Evolutionary conservation across 2,329 filamentous ascomycete genomes (phyloP), one percentile per base, ranked within the genome.

Genomic region (Pseudonectria buxi): DNA sequence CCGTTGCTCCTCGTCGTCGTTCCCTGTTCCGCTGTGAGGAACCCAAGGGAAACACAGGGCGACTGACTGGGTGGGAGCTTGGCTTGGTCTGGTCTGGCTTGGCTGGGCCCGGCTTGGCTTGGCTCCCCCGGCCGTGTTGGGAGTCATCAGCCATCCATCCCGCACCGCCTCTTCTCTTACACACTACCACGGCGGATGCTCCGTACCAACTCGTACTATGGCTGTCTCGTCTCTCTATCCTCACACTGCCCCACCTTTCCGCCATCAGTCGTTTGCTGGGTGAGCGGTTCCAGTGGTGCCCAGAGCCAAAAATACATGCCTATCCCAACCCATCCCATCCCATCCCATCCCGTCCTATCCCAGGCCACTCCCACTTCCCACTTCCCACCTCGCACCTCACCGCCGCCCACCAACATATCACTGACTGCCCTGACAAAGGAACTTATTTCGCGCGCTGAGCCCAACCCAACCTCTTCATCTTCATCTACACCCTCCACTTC

Each of bases 361-460:
- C 43, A n/a, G 26, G 14, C 6, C 18, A 10, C 15, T 14, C 28
- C 28, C 15, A 27, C 32, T 32, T 37, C 32, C 30, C 26, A 33
- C 35, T 31, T 30, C 40, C 36, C 37, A 31, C 33, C 28, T 26
- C 28, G 30, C 28, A 30, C 14, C 51, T 43, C 47, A 46, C 46
- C 47, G 46, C 46, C 42, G 45, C 48, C 40, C 45, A 49, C 49
- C 49, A 52, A 50, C 18, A 47, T 40, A 44, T 51, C 43, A 50
- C 43, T 47, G 35, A 50, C 49, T 45, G 18, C 46, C 36, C 45
- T 41, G 38, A 38, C 43, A 51, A 46, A 46, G 39, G 33, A 42
- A 50, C 49, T 50, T 52, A 52, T 52, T 51, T 50, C 45, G 46
- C 49, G 49, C 49, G 43, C 42, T 48, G 45, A 47, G 37, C 37